Percentiles rank a stretch among this genome's conserved stretches.
phyloP scores from a whole-genome alignment of 2,329 filamentous ascomycete species.

The Trichoderma sp. region DNA sequence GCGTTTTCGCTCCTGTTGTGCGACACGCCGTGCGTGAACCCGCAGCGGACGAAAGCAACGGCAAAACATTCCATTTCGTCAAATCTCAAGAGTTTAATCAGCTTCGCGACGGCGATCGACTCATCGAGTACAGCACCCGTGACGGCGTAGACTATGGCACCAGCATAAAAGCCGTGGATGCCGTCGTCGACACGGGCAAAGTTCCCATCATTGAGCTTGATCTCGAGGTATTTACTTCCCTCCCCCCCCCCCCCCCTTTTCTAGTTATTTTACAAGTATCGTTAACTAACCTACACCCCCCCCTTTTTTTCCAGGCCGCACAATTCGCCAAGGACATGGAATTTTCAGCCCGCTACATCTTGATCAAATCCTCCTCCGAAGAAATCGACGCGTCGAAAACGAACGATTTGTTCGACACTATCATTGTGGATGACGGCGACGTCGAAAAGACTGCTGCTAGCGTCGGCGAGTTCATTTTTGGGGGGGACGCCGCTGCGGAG shows the following conservation, averaged over 20 bases:
- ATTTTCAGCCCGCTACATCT: conserved; percentile 54
- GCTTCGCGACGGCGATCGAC: conserved; percentile 57
- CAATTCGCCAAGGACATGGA: conserved; percentile 57
- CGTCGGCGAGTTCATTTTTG: conserved; percentile 31
- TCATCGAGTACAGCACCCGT: conserved; percentile 54
- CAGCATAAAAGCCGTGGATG: conserved; percentile 50
- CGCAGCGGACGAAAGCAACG: conserved; percentile 49
- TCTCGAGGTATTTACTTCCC: conserved; percentile 42
- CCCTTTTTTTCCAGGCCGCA: conserved; percentile 42
- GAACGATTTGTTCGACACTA: conserved; percentile 29
- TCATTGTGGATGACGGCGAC: conserved; percentile 29
- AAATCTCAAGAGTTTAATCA: conserved; percentile 52
- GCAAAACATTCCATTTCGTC: conserved; percentile 55
- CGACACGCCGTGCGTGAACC: conserved; percentile 54
- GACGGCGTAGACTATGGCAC: conserved; percentile 55
- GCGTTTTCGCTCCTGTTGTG: conserved; percentile 59
- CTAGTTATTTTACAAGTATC: background rate
- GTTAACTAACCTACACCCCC: background rate
- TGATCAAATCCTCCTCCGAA: conserved; percentile 43
- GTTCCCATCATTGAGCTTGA: conserved; percentile 57
- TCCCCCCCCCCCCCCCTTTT: background rate
- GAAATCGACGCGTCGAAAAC: conserved; percentile 29
- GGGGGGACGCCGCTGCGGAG: conserved; percentile 5
- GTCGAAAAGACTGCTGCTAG: conserved; percentile 23
- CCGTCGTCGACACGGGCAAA: conserved; percentile 52